Percentiles rank a stretch among this genome's conserved stretches.
These are phyloP conservation scores for Lentinula guzmanii DNA, from an alignment of 768 basidiomycete genomes.

Conservation along the genomic window DNA sequence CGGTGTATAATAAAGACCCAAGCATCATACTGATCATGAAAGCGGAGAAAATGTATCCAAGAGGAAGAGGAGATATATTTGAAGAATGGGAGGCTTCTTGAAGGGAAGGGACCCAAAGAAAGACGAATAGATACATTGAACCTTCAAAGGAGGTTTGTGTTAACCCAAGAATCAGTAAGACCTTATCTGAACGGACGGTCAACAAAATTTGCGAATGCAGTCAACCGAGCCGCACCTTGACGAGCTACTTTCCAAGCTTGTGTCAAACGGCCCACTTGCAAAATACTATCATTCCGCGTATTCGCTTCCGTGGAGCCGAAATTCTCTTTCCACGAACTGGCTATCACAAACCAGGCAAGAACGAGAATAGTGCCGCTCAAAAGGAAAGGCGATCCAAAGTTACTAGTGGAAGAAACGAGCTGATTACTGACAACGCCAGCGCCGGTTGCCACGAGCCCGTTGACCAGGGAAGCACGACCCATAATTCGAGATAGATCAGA, in stretches of 20 bases:
- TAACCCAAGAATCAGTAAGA: slow-evolving; percentile 59
- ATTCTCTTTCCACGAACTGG: slow-evolving; percentile 60
- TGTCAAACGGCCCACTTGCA: slow-evolving; percentile 47
- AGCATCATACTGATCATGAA: slow-evolving; percentile 85
- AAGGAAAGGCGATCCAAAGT: slow-evolving; percentile 60
- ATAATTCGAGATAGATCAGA: slow-evolving; percentile 62
- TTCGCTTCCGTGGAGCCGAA: slow-evolving; percentile 40
- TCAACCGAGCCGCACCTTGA: slow-evolving; percentile 27
- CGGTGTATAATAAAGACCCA: slow-evolving; percentile 65
- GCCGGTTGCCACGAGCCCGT: slow-evolving; percentile 63
- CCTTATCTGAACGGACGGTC: slow-evolving; percentile 32
- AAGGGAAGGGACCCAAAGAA: slow-evolving; percentile 74
- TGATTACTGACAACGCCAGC: slow-evolving; percentile 66
- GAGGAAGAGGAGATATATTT: slow-evolving; percentile 40
- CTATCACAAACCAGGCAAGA: slow-evolving; percentile 52
- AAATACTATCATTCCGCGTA: slow-evolving; percentile 25
- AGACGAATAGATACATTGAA: slow-evolving; percentile 82
- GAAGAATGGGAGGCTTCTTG: slow-evolving; percentile 48
- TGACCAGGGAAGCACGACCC: slow-evolving; percentile 68
- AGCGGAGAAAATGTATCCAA: slow-evolving; percentile 75
- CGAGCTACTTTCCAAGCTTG: slow-evolving; percentile 55
- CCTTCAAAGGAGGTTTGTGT: slow-evolving; percentile 82
- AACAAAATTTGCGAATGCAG: not conserved
- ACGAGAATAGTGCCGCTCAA: slow-evolving; percentile 54
- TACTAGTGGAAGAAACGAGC: slow-evolving; percentile 44